These are phyloP conservation scores for Phytophthora uliginosa DNA, from an alignment of 352 stramenopile species.

Conservation along the genomic window DNA sequence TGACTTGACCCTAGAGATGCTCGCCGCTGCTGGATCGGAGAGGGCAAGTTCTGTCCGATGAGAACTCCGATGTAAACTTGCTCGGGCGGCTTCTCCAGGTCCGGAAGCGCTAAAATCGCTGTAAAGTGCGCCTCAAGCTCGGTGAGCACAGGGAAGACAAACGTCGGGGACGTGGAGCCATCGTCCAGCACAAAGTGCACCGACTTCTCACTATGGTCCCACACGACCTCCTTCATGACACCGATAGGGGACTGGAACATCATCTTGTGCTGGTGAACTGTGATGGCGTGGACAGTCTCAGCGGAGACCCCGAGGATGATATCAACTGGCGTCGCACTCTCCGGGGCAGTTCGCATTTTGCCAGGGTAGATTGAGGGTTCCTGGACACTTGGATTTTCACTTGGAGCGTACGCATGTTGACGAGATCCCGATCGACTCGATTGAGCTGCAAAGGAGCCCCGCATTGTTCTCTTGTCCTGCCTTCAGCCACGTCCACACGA, in stretches of 20 bases:
- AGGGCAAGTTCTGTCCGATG: slow-evolving; percentile 65
- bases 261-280: slow-evolving; percentile 42
- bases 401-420: slow-evolving; percentile 14
- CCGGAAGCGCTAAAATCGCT: slow-evolving; percentile 33
- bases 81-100: slow-evolving; percentile 44
- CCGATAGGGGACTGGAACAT: slow-evolving; percentile 54
- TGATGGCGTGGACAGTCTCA: slow-evolving; percentile 51
- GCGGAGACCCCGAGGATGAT: slow-evolving; percentile 54
- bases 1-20: slow-evolving; percentile 11
- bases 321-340: slow-evolving; percentile 32
- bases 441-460: slow-evolving; percentile 13
- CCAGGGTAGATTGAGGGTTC: slow-evolving; percentile 56
- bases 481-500: background rate
- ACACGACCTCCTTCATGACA: slow-evolving; percentile 70
- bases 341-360: slow-evolving; percentile 45
- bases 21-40: slow-evolving; percentile 75
- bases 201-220: slow-evolving; percentile 74
- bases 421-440: slow-evolving; percentile 6
- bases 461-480: slow-evolving; percentile 15
- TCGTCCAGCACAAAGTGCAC: slow-evolving; percentile 58
- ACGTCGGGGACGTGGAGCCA: slow-evolving; percentile 37
- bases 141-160: slow-evolving; percentile 55
- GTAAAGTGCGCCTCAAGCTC: slow-evolving; percentile 61
- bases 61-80: slow-evolving; percentile 78
- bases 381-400: slow-evolving; percentile 11